phyloP scores from a whole-genome alignment of 2,329 filamentous ascomycete species.

The Apiospora pterosperma region DNA sequence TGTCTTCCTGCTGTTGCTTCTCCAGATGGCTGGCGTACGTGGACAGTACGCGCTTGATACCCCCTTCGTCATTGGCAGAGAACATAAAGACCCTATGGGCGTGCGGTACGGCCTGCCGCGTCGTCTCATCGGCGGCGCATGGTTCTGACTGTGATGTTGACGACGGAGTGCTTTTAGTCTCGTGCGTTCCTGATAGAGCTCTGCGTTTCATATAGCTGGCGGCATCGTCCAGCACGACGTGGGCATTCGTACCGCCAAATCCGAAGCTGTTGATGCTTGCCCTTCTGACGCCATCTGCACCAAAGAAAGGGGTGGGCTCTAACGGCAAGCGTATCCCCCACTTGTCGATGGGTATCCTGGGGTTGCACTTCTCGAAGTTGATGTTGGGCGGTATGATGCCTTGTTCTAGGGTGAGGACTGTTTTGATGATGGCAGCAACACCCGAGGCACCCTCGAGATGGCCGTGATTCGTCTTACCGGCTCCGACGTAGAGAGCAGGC shows the following conservation, averaged over 20 bases:
- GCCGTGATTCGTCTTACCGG: slow-evolving; percentile 28
- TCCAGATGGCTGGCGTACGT: neutral
- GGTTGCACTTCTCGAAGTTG: slow-evolving; percentile 29
- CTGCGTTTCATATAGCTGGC: slow-evolving; percentile 22
- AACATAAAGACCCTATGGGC: neutral
- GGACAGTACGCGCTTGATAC: neutral
- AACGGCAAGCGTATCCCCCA: slow-evolving; percentile 19
- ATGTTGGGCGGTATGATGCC: slow-evolving; percentile 29
- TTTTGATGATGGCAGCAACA: slow-evolving; percentile 20
- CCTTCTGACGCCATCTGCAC: slow-evolving; percentile 13
- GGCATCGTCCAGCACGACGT: slow-evolving; percentile 29
- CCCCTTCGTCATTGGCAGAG: neutral
- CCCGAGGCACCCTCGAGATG: slow-evolving; percentile 28
- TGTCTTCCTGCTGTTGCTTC: neutral
- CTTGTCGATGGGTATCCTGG: slow-evolving; percentile 25
- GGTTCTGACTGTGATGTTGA: neutral
- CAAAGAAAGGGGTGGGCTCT: slow-evolving; percentile 18
- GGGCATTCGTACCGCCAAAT: slow-evolving; percentile 31
- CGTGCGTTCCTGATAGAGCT: slow-evolving; percentile 20
- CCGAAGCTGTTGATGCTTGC: slow-evolving; percentile 30
- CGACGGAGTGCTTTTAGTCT: slow-evolving; percentile 9
- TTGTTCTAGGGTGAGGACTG: slow-evolving; percentile 18
- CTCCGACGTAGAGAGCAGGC: slow-evolving; percentile 19
- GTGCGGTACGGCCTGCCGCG: neutral
- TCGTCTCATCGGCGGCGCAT: slow-evolving; percentile 3